Evolutionary conservation across 331 rosid genomes (phyloP).

Genomic region (Malus hybrid): DNA sequence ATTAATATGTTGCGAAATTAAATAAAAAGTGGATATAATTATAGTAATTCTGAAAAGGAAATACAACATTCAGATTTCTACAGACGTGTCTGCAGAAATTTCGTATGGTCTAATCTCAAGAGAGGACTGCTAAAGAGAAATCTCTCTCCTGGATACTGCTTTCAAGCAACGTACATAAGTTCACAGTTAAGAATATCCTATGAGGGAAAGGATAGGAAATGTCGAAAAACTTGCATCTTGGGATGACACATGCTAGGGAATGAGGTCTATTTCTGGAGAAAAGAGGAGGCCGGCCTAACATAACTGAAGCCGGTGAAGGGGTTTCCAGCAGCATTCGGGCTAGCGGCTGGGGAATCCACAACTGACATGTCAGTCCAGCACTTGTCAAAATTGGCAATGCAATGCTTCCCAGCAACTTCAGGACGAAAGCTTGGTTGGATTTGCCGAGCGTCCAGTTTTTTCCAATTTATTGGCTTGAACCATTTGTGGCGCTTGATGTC

Average conservation of each 20-base stretch:
- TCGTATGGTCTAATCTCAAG: neutral
- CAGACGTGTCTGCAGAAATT: neutral
- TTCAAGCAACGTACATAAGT: neutral
- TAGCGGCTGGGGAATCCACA: slow-evolving; percentile 75
- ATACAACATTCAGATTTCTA: neutral
- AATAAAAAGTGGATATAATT: neutral
- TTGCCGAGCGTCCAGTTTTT: slow-evolving; percentile 60
- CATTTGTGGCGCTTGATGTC: slow-evolving; percentile 86
- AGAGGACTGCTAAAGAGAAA: neutral
- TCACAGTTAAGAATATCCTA: neutral
- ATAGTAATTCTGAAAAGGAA: neutral
- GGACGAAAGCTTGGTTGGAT: slow-evolving; percentile 93
- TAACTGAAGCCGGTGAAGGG: slow-evolving; percentile 73
- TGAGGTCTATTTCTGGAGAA: slow-evolving; percentile 47
- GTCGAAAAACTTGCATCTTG: neutral
- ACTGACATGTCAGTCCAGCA: slow-evolving; percentile 93
- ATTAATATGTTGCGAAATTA: neutral
- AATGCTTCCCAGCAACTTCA: slow-evolving; percentile 70
- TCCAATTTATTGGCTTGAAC: slow-evolving; percentile 86
- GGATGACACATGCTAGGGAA: neutral
- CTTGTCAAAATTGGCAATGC: slow-evolving; percentile 93
- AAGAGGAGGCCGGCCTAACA: slow-evolving; percentile 75
- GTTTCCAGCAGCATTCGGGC: slow-evolving; percentile 66
- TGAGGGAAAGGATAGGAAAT: neutral
- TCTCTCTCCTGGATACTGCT: neutral